Base-by-base conservation (phyloP, 2,329 filamentous ascomycete genomes). In the Mollisia scopiformis region DNA sequence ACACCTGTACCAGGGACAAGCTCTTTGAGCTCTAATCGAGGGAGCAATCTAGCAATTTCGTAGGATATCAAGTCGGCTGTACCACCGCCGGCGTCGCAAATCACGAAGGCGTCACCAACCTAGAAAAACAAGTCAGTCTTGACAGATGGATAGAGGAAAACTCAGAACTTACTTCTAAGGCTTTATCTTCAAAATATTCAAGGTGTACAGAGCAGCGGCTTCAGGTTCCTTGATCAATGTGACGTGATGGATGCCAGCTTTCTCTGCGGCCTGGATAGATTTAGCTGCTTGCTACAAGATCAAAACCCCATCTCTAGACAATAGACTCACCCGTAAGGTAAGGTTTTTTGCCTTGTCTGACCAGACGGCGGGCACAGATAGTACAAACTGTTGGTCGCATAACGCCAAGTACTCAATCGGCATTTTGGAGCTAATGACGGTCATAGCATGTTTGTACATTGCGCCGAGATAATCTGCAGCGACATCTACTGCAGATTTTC, bases 61-160 rank as follows among this genome's bases (percentile, higher is more conserved):
- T 93, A 93, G 1, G 90, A 89, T 63, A 93, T 93, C 39, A 92
- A 75, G 82, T 92, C 89, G 7, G 92, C 80, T 1, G 81, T 84
- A 10, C 82, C 82, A 46, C 82, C 82, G 49, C 78, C 77, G 53
- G 80, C 80, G 71, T 85, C 82, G 57, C 81, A 84, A 3, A 84
- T 78, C n/a, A 84, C 55, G 19, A 62, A 62, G 3, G 54, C 31
- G 55, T 73, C 37, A 63, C 71, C 41, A 65, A 73, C 59, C 67
- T 70, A 55, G 63, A 71, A 33, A 7, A 31, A 52, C 13, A 30
- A 52, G 23, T 49, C 7, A 43, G 39, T 6, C 39, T 6, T 43
- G 6, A 8, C 6, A 7, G 31, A n/a, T n/a, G 19, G 19, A 43
- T 6, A 8, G 6, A 6, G 16, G 19, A 43, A n/a, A n/a, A n/a